Evolutionary conservation across 2,329 filamentous ascomycete species (phyloP).

Genomic region (Colletotrichum sp.): DNA sequence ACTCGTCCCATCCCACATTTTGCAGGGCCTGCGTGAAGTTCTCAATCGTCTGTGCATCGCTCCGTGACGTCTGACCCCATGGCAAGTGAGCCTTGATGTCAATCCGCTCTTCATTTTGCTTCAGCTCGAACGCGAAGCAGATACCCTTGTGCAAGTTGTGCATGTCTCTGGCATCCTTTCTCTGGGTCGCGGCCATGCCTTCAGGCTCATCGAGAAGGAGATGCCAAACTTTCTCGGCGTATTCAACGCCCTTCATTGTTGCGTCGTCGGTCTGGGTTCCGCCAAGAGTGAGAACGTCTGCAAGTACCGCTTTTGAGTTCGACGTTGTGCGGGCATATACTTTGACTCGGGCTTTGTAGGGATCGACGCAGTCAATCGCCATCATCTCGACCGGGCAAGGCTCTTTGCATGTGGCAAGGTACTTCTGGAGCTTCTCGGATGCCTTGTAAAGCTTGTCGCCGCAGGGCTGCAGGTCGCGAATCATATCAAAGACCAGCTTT

Average conservation of each 20-base stretch:
- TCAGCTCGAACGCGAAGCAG: conserved; percentile 28
- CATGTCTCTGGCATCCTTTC: conserved; percentile 16
- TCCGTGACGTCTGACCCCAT: conserved; percentile 6
- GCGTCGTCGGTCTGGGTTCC: conserved; percentile 25
- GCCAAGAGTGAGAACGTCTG: conserved; percentile 26
- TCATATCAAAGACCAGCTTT: conserved; percentile 23
- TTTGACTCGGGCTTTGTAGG: conserved; percentile 26
- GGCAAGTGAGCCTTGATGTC: conserved; percentile 10
- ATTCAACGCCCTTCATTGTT: conserved; percentile 21
- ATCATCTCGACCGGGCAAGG: conserved; percentile 25
- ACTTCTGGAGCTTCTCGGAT: conserved; percentile 21
- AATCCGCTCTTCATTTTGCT: conserved; percentile 19
- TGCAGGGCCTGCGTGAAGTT: conserved; percentile 1
- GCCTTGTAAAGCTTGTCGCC: conserved; percentile 12
- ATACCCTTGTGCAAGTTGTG: conserved; percentile 21
- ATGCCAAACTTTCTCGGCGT: conserved; percentile 27
- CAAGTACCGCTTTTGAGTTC: conserved; percentile 24
- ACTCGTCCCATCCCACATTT: background rate
- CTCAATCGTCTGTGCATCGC: conserved; percentile 4
- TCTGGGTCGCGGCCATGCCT: conserved; percentile 7
- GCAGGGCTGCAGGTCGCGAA: conserved; percentile 19
- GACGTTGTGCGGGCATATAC: conserved; percentile 24
- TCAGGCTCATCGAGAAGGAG: conserved; percentile 26
- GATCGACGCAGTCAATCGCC: conserved; percentile 27
- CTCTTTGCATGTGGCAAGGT: conserved; percentile 12